Conservation (phyloP, 306 rosid genomes). For the Begonia peltatifolia region DNA sequence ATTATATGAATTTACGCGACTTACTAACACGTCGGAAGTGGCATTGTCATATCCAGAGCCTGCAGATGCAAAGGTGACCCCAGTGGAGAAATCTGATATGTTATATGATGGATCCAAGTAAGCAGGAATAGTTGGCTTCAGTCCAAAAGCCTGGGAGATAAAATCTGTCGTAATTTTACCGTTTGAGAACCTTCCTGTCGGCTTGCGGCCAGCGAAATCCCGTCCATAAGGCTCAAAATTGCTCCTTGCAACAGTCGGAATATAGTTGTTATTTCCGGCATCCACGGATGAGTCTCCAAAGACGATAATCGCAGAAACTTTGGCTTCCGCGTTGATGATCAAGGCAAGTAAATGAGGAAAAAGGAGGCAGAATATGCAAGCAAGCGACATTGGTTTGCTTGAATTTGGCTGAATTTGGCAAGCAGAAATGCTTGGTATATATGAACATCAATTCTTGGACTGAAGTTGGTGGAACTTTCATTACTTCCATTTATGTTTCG, state of each 20-base stretch:
- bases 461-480: too few relatives aligned
- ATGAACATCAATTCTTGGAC: too few relatives aligned
- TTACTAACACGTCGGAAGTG: slow-evolving; percentile 72
- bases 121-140: slow-evolving; percentile 47
- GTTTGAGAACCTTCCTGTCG: slow-evolving; percentile 80
- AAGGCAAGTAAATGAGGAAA: slow-evolving; percentile 9
- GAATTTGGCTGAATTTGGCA: too few relatives aligned
- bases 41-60: slow-evolving; percentile 87
- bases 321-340: slow-evolving; percentile 10
- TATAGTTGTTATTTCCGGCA: slow-evolving; percentile 86
- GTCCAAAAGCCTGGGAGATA: slow-evolving; percentile 49
- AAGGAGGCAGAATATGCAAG: slow-evolving; percentile 13
- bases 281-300: slow-evolving; percentile 90
- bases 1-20: slow-evolving; percentile 3
- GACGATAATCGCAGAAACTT: slow-evolving; percentile 55
- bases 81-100: slow-evolving; percentile 64
- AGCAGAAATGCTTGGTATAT: too few relatives aligned
- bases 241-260: slow-evolving; percentile 71
- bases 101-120: slow-evolving; percentile 70
- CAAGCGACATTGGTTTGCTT: slow-evolving; percentile 2
- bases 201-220: slow-evolving; percentile 51
- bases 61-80: slow-evolving; percentile 86
- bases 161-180: slow-evolving; percentile 75
- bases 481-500: too few relatives aligned
- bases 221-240: slow-evolving; percentile 88